Conservation (phyloP, 1,284 basidiomycete genomes). For the Hemileia vastatrix region DNA sequence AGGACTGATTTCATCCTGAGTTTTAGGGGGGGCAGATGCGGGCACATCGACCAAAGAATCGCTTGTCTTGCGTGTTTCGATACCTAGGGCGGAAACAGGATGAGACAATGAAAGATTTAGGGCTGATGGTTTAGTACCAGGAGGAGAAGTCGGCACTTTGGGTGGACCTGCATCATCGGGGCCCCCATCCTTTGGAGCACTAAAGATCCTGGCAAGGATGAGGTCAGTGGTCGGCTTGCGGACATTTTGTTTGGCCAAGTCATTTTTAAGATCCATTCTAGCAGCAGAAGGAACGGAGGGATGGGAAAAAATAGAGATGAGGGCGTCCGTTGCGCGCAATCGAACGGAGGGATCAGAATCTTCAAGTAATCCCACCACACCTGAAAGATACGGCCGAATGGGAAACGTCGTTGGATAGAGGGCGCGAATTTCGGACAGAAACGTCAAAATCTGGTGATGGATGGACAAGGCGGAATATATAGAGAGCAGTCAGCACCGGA, state of each 20-base stretch:
- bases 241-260: slow-evolving; percentile 70
- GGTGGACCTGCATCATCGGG: too few species aligned
- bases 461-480: neutral
- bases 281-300: slow-evolving; percentile 71
- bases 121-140: slow-evolving; percentile 64
- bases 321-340: slow-evolving; percentile 66
- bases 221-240: slow-evolving; percentile 64
- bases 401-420: slow-evolving; percentile 61
- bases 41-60: slow-evolving; percentile 23
- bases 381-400: slow-evolving; percentile 67
- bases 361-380: slow-evolving; percentile 73
- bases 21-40: slow-evolving; percentile 2
- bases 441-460: slow-evolving; percentile 42
- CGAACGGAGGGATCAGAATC: slow-evolving; percentile 84
- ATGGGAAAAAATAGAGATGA: slow-evolving; percentile 73
- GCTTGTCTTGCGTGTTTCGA: neutral
- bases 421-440: slow-evolving; percentile 50
- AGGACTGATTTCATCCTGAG: slow-evolving; percentile 12
- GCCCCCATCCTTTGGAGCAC: neutral
- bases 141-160: too few species aligned
- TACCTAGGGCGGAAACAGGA: neutral
- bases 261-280: slow-evolving; percentile 82
- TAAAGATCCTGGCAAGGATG: slow-evolving; percentile 47
- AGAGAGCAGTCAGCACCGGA: neutral
- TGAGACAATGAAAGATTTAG: too few species aligned